These are phyloP conservation scores for Lentinula raphanica DNA, from an alignment of 768 basidiomycete genomes.

Conservation along the genomic window DNA sequence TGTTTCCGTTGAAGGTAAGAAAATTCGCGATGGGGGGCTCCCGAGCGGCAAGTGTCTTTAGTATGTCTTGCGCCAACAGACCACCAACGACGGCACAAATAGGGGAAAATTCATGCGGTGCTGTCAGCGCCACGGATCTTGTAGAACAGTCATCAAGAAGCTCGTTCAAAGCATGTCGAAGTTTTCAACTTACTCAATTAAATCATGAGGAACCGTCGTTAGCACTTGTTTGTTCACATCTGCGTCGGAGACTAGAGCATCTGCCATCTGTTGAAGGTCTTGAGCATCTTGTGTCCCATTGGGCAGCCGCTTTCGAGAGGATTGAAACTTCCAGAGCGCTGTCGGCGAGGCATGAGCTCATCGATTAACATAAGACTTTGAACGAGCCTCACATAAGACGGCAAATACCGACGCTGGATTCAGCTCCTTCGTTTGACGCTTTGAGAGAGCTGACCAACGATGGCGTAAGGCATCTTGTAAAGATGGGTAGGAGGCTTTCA, in stretches of 20 bases:
- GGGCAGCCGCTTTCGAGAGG: conserved; percentile 56
- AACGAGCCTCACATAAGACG: conserved; percentile 52
- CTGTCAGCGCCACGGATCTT: conserved; percentile 68
- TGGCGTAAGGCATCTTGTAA: conserved; percentile 59
- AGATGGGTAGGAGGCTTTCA: conserved; percentile 59
- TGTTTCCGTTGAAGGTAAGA: conserved; percentile 80
- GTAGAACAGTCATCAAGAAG: conserved; percentile 5
- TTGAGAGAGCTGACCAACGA: conserved; percentile 65
- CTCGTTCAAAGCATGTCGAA: conserved; percentile 5
- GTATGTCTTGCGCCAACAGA: conserved; percentile 88
- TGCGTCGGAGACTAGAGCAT: conserved; percentile 52
- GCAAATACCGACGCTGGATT: conserved; percentile 70
- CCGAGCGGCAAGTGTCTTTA: conserved; percentile 84
- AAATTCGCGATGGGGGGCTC: conserved; percentile 94
- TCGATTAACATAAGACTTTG: conserved; percentile 4
- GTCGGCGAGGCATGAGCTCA: not conserved
- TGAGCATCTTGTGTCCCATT: conserved; percentile 37
- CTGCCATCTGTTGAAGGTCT: conserved; percentile 63
- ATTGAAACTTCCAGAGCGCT: conserved; percentile 87
- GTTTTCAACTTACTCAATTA: conserved; percentile 52
- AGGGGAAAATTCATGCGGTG: conserved; percentile 83
- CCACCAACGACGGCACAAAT: conserved; percentile 94
- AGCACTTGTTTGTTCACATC: conserved; percentile 70
- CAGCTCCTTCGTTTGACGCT: conserved; percentile 76
- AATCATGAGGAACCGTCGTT: conserved; percentile 45